A percentile compares a stretch with the other conserved stretches of the same genome.
These are phyloP conservation scores for Yamadazyma scolyti DNA, from an alignment of 805 yeast species.

Conservation along the genomic window DNA sequence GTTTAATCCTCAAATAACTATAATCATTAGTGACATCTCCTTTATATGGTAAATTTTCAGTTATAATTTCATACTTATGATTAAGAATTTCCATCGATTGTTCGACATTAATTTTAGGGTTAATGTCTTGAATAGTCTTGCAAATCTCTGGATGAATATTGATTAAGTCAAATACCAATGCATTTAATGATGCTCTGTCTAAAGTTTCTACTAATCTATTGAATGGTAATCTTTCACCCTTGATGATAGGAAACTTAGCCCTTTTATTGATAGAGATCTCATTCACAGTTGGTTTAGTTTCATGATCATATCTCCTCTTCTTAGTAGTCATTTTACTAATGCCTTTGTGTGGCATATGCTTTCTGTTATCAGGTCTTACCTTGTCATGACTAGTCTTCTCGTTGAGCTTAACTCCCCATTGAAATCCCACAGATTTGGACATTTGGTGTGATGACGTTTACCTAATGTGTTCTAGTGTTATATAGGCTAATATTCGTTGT, in stretches of 20 bases:
- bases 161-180: slow-evolving; percentile 50
- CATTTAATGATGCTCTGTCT: slow-evolving; percentile 52
- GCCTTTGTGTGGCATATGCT: slow-evolving; percentile 1
- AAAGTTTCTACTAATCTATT: slow-evolving; percentile 65
- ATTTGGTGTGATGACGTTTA: no score
- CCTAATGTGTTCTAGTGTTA: no score
- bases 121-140: slow-evolving; percentile 43
- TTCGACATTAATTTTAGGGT: slow-evolving; percentile 57
- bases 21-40: slow-evolving; percentile 74
- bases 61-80: slow-evolving; percentile 42
- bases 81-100: slow-evolving; percentile 50
- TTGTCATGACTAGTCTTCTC: slow-evolving; percentile 7
- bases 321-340: slow-evolving; percentile 5
- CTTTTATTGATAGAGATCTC: slow-evolving; percentile 18
- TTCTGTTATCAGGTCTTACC: slow-evolving; percentile 1
- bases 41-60: slow-evolving; percentile 63
- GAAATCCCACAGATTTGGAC: slow-evolving; percentile 23
- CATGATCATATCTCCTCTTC: slow-evolving; percentile 15
- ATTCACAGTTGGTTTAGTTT: not conserved
- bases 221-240: slow-evolving; percentile 61
- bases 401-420: slow-evolving; percentile 20
- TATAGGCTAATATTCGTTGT: no score
- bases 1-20: slow-evolving; percentile 69
- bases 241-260: slow-evolving; percentile 40
- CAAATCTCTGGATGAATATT: slow-evolving; percentile 60